Evolutionary conservation across 768 basidiomycete species (phyloP).

Genomic region (Tylopilus felleus): DNA sequence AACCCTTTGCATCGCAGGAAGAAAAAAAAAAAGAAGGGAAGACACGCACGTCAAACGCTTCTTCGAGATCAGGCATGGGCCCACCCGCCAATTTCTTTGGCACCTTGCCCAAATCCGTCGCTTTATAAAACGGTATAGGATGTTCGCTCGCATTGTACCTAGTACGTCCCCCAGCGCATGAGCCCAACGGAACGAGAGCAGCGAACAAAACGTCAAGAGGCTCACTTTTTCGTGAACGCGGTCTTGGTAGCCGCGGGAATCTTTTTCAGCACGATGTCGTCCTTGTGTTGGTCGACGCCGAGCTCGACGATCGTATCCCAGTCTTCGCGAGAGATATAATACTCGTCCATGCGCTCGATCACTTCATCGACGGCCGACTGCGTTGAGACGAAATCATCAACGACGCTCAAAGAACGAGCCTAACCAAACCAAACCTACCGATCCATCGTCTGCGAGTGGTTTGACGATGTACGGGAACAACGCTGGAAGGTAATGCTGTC

Average conservation of each 20-base stretch:
- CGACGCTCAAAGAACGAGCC: not conserved
- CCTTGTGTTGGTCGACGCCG: slow-evolving; percentile 77
- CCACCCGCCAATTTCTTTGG: slow-evolving; percentile 78
- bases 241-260: slow-evolving; percentile 80
- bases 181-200: not conserved
- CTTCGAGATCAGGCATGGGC: slow-evolving; percentile 86
- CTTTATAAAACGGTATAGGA: slow-evolving; percentile 94
- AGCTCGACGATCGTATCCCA: slow-evolving; percentile 97
- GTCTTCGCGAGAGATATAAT: slow-evolving; percentile 89
- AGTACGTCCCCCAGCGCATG: not conserved
- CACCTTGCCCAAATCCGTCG: slow-evolving; percentile 69
- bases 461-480: slow-evolving; percentile 76
- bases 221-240: slow-evolving; percentile 81
- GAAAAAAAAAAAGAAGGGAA: not conserved
- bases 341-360: slow-evolving; percentile 89
- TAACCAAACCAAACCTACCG: slow-evolving; percentile 49
- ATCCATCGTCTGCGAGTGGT: slow-evolving; percentile 71
- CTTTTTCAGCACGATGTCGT: slow-evolving; percentile 76
- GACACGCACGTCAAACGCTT: slow-evolving; percentile 75
- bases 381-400: not conserved
- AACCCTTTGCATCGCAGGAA: not conserved
- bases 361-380: slow-evolving; percentile 67
- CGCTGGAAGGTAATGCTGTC: slow-evolving; percentile 89
- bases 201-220: not conserved
- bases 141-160: slow-evolving; percentile 91